Evolutionary conservation across 2,329 filamentous ascomycete genomes (phyloP), one percentile per base, ranked within the genome.

Genomic region (Pezicula radicicola): DNA sequence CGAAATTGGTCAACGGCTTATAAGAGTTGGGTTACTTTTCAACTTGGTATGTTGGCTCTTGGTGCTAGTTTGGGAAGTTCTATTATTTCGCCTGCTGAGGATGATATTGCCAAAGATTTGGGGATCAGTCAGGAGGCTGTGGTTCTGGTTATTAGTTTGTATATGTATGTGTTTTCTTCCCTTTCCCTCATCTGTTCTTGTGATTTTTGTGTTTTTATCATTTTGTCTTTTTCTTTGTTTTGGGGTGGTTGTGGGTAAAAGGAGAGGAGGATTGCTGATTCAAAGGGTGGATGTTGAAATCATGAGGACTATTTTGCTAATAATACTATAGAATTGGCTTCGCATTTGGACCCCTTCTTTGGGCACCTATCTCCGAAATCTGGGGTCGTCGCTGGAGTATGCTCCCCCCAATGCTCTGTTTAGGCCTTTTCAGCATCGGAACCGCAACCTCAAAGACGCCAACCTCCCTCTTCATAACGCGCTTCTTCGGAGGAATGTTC

Each of bases 401-500:
- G 63, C 73, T 81, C 56, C 66, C 73, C 44, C 83, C 81, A 5
- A 82, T 84, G 58, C 67, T 77, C 53, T 73, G 73, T 16, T 71
- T 88, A 48, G 80, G 79, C 0, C 75, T 78, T 1, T 89, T 89
- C 64, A 85, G 81, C 56, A 81, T 79, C 27, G 84, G 75, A 5
- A 76, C 74, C 16, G 80, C 81, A 1, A 82, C 78, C 4, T 73
- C 79, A 1, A 72, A 79, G 52, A 84, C 79, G 57, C 79, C 84
- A 52, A 71, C 71, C 46, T 79, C 80, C 1, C 70, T 90, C 3
- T 72, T 89, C 41, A 74, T 87, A 21, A 75, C 88, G 30, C 80
- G 86, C 43, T 89, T 89, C 70, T 82, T 88, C 51, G 79, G 78
- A 4, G 83, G 83, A 39, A 66, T 81, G 6, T 85, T 85, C 62